These are phyloP conservation scores for Bretschneidera sinensis DNA, from an alignment of 345 rosid genomes.

Conservation along the genomic window DNA sequence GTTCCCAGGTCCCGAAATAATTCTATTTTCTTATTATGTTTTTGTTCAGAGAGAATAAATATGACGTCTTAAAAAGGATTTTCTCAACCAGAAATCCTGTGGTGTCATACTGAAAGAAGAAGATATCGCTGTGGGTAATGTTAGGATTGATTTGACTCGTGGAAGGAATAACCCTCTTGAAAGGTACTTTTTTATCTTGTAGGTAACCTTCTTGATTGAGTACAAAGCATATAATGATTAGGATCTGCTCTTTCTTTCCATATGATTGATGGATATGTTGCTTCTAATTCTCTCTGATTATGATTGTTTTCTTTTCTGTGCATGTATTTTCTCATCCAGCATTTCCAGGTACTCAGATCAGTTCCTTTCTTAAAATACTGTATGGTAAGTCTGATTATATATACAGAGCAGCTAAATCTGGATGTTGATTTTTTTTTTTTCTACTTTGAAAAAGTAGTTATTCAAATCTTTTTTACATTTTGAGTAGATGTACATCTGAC, in stretches of 20 bases:
- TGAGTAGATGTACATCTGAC: too few species aligned
- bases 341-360: constrained; percentile 36
- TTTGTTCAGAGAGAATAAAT: too few species aligned
- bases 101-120: constrained; percentile 35
- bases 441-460: too few species aligned
- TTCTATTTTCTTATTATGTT: too few species aligned
- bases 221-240: neutral
- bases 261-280: neutral
- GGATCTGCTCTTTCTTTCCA: constrained; percentile 3
- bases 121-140: constrained; percentile 38
- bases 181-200: too few species aligned
- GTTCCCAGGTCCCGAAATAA: constrained; percentile 37
- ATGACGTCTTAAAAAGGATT: constrained; percentile 28
- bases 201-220: too few species aligned
- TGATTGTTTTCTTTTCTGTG: constrained; percentile 17
- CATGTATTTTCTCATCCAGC: constrained; percentile 27
- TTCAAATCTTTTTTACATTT: too few species aligned
- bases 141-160: constrained; percentile 46
- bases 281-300: neutral
- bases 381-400: neutral
- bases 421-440: neutral
- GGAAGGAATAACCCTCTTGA: constrained; percentile 42
- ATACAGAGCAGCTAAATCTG: neutral
- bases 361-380: constrained; percentile 5
- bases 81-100: constrained; percentile 21